Evolutionary conservation across 805 yeast genomes (phyloP).

Genomic region (Yueomyces sinensis): DNA sequence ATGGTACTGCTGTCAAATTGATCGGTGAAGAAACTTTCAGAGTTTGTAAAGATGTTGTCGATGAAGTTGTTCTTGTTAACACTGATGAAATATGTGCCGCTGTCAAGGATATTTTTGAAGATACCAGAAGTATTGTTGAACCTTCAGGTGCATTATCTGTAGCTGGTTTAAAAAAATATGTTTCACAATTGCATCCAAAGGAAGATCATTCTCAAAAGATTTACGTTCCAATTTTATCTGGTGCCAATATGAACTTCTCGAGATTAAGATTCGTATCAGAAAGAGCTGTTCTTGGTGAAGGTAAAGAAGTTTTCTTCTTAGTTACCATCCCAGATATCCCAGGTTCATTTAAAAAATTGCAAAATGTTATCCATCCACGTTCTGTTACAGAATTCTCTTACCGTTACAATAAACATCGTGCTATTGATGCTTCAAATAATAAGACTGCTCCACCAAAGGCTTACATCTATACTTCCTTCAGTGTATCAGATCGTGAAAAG

Average conservation of each 20-base stretch:
- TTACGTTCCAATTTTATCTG: constrained; percentile 78
- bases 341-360: constrained; percentile 75
- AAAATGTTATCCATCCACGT: constrained; percentile 71
- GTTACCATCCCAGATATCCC: constrained; percentile 88
- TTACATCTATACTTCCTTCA: constrained; percentile 76
- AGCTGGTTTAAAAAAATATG: constrained; percentile 84
- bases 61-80: constrained; percentile 70
- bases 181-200: constrained; percentile 47
- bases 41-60: constrained; percentile 65
- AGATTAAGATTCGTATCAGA: constrained; percentile 91
- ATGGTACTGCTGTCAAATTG: constrained; percentile 90
- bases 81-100: constrained; percentile 97
- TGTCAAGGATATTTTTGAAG: constrained; percentile 91
- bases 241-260: constrained; percentile 98
- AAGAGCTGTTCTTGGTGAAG: constrained; percentile 97
- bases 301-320: constrained; percentile 84
- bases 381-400: constrained; percentile 90
- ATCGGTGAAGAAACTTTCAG: constrained; percentile 89
- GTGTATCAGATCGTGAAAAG: constrained; percentile 59
- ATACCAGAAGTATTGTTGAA: constrained; percentile 85
- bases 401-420: constrained; percentile 40
- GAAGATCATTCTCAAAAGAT: constrained; percentile 56
- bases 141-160: constrained; percentile 96
- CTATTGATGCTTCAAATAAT: constrained; percentile 20
- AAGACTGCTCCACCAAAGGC: constrained; percentile 33